These are phyloP conservation scores for Fusarium denticulatum DNA, from an alignment of 2,329 filamentous ascomycete species.

Conservation along the genomic window DNA sequence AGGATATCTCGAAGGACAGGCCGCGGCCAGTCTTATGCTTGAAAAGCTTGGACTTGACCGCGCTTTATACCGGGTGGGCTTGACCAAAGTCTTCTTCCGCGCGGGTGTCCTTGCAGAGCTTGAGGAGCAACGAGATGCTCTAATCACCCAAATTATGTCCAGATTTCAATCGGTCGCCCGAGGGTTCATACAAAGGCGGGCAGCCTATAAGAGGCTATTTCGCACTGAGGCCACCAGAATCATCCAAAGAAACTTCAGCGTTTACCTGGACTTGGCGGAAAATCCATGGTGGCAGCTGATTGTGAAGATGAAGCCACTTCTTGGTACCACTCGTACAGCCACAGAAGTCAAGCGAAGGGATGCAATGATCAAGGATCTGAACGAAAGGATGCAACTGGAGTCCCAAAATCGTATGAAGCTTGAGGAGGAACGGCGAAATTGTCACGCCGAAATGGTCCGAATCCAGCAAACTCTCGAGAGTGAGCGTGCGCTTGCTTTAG, in stretches of 20 bases:
- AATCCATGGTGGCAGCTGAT: slow-evolving; percentile 99
- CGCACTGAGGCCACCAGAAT: slow-evolving; percentile 93
- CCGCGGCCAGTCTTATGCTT: slow-evolving; percentile 84
- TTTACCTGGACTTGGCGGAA: slow-evolving; percentile 87
- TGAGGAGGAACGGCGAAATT: slow-evolving; percentile 90
- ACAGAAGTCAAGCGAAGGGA: slow-evolving; percentile 95
- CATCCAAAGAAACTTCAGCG: slow-evolving; percentile 92
- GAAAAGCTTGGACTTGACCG: slow-evolving; percentile 88
- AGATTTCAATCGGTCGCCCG: slow-evolving; percentile 92
- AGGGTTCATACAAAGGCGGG: slow-evolving; percentile 87
- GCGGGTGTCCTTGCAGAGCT: slow-evolving; percentile 95
- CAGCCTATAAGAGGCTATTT: slow-evolving; percentile 93
- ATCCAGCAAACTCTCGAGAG: slow-evolving; percentile 96
- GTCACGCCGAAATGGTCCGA: slow-evolving; percentile 85
- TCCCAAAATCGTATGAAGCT: slow-evolving; percentile 78
- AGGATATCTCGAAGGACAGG: slow-evolving; percentile 90
- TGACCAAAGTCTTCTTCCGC: slow-evolving; percentile 98
- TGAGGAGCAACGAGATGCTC: slow-evolving; percentile 91
- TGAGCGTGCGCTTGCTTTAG: slow-evolving; percentile 91
- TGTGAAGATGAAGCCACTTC: slow-evolving; percentile 91
- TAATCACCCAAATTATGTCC: slow-evolving; percentile 94
- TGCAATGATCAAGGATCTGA: slow-evolving; percentile 88
- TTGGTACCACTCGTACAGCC: slow-evolving; percentile 90
- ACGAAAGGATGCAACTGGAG: slow-evolving; percentile 84
- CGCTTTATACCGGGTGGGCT: slow-evolving; percentile 88